Conservation (phyloP, 2,329 filamentous ascomycete species). For the Cladosporium sp. region DNA sequence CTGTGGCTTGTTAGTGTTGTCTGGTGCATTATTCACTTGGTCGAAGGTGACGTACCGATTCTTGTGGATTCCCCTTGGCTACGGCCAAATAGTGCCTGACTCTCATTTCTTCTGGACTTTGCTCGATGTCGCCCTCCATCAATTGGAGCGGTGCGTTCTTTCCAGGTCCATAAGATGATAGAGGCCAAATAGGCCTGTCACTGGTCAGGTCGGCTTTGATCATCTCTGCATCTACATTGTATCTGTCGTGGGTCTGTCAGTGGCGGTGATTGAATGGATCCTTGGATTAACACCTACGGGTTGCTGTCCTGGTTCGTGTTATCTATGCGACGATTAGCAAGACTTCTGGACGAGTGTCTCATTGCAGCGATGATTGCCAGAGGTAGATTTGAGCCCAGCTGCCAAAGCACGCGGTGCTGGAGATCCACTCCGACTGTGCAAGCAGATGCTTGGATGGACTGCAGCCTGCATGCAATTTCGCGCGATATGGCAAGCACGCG, state of each 20-base stretch:
- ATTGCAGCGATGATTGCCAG: background rate
- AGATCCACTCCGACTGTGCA: too few relatives aligned
- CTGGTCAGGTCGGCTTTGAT: conserved; percentile 44
- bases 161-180: conserved; percentile 81
- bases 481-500: background rate
- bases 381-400: too few relatives aligned
- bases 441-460: background rate
- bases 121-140: conserved; percentile 77
- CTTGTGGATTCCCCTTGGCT: conserved; percentile 53
- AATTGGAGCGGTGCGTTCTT: conserved; percentile 73
- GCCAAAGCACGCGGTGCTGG: too few relatives aligned
- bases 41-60: conserved; percentile 41
- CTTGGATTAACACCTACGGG: background rate
- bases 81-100: conserved; percentile 64
- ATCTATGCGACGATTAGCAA: background rate
- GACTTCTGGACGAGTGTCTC: background rate
- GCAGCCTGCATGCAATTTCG: background rate
- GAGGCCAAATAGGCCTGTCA: conserved; percentile 76
- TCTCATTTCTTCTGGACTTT: conserved; percentile 84
- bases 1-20: background rate
- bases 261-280: background rate
- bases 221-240: conserved; percentile 53
- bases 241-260: conserved; percentile 31
- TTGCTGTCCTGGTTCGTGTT: conserved; percentile 4
- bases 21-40: background rate